Conservation (phyloP, 352 stramenopile species). For the Phytopythium sindhum region DNA sequence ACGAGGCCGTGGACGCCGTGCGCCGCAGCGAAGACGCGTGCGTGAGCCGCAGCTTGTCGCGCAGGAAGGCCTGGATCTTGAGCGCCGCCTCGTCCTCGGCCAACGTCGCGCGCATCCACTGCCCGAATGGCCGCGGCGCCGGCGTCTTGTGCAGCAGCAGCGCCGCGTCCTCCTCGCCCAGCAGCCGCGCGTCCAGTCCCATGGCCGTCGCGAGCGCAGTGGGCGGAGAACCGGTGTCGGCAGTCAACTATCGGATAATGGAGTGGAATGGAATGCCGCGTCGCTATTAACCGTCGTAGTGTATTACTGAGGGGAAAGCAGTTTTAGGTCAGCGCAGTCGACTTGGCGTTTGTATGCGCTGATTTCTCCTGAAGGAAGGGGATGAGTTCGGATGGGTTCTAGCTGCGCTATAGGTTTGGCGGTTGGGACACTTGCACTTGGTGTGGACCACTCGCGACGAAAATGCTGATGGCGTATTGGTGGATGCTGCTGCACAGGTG, state of each 20-base stretch:
- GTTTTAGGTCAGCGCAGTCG: too few species aligned
- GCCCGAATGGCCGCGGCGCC: conserved; percentile 26
- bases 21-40: conserved; percentile 16
- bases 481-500: not conserved
- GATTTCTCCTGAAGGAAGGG: not conserved
- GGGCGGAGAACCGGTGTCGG: too few species aligned
- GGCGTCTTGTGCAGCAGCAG: conserved; percentile 20
- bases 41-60: conserved; percentile 22
- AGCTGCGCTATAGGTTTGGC: not conserved
- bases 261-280: too few species aligned
- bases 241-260: too few species aligned
- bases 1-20: conserved; percentile 25
- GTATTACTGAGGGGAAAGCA: too few species aligned
- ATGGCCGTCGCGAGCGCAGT: too few species aligned
- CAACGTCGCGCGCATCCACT: conserved; percentile 28
- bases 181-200: conserved; percentile 20
- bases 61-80: conserved; percentile 37
- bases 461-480: not conserved
- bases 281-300: too few species aligned
- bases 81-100: conserved; percentile 25
- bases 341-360: not conserved
- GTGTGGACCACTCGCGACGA: not conserved
- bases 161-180: conserved; percentile 12
- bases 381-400: not conserved
- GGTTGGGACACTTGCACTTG: not conserved